Conservation (phyloP, 345 rosid species). For the Turritis glabra region DNA sequence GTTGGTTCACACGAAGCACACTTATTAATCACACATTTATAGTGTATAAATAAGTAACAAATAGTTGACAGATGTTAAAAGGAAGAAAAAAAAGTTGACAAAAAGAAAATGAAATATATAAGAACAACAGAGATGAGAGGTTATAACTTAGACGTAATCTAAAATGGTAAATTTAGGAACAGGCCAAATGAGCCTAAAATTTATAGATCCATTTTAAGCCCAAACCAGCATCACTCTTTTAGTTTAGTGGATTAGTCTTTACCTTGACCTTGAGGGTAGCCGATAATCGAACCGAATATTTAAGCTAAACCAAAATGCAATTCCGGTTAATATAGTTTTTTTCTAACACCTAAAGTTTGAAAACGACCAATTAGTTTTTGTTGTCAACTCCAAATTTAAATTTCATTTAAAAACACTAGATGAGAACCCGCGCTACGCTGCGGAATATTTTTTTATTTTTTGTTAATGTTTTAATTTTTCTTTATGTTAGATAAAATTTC, state of each 20-base stretch:
- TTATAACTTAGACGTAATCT: too few relatives aligned
- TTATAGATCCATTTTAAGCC: background rate
- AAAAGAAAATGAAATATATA: background rate
- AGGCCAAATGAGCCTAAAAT: background rate
- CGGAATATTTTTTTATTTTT: too few relatives aligned
- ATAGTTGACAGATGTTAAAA: background rate
- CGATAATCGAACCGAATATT: background rate
- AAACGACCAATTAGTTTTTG: background rate
- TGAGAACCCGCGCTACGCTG: too few relatives aligned
- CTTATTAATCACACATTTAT: constrained; percentile 18
- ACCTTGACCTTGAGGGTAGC: too few relatives aligned
- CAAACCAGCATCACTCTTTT: background rate
- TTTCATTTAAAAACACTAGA: too few relatives aligned
- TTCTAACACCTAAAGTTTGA: background rate
- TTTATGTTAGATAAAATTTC: too few relatives aligned
- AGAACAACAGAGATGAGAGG: background rate
- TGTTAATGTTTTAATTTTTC: too few relatives aligned
- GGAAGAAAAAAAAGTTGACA: background rate
- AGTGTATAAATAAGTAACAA: background rate
- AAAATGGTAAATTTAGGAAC: background rate
- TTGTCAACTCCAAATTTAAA: background rate
- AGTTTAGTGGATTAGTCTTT: too few relatives aligned
- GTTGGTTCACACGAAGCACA: constrained; percentile 10
- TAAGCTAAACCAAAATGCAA: background rate
- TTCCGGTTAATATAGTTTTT: background rate